Evolutionary conservation across 108 stramenopile species (phyloP).

Genomic region (Schizochytrium sp.): DNA sequence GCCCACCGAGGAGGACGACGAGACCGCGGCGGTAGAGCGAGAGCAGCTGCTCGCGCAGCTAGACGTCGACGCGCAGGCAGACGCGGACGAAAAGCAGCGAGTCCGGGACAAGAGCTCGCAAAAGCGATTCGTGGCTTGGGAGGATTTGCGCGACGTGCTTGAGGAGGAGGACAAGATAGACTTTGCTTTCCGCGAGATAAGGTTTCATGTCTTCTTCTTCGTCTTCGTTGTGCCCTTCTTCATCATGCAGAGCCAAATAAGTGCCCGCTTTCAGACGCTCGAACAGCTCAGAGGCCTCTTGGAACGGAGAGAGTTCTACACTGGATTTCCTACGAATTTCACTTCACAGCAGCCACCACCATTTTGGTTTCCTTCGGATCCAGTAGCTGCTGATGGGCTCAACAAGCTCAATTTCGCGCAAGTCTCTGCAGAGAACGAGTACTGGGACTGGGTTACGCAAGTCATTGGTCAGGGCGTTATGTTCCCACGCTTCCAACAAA

Average conservation of each 20-base stretch:
- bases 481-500: background rate
- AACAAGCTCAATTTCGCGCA: background rate
- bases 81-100: no score
- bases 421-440: background rate
- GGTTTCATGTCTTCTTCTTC: background rate
- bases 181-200: background rate
- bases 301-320: background rate
- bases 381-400: background rate
- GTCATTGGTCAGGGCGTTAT: background rate
- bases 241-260: background rate
- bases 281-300: background rate
- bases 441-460: conserved; percentile 5
- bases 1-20: no score
- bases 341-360: background rate
- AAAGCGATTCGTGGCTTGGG: background rate
- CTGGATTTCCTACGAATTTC: background rate
- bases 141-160: background rate
- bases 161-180: background rate
- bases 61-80: no score
- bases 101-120: background rate
- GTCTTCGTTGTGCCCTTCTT: background rate
- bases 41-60: no score
- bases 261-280: background rate
- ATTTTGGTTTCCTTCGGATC: background rate
- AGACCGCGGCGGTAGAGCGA: no score